A percentile compares a stretch with the other conserved stretches of the same genome.
Conservation (phyloP, 305 asterid genomes). For the Rubia tinctorum region DNA sequence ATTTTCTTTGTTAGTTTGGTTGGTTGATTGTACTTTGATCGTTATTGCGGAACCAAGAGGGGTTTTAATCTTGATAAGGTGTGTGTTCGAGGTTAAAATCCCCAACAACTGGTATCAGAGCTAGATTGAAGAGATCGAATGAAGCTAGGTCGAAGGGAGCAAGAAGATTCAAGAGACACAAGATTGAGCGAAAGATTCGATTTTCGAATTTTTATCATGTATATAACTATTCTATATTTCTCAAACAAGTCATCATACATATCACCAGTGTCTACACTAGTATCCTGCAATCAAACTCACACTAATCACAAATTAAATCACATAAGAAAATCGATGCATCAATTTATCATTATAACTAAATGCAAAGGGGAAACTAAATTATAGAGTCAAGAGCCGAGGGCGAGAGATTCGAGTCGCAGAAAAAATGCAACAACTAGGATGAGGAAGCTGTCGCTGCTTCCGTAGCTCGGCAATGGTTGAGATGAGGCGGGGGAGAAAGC, state of each 20-base stretch:
- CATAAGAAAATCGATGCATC: background rate
- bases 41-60: too few relatives aligned
- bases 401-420: slow-evolving; percentile 13
- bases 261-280: slow-evolving; percentile 77
- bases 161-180: too few relatives aligned
- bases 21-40: too few relatives aligned
- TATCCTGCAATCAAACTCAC: slow-evolving; percentile 45
- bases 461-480: background rate
- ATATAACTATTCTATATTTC: slow-evolving; percentile 80
- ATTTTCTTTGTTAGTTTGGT: too few relatives aligned
- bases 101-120: too few relatives aligned
- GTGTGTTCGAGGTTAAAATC: too few relatives aligned
- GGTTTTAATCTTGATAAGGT: too few relatives aligned
- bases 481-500: slow-evolving; percentile 27
- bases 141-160: too few relatives aligned
- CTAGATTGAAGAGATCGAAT: too few relatives aligned
- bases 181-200: too few relatives aligned
- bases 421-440: slow-evolving; percentile 8
- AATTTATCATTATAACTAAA: background rate
- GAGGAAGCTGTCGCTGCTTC: background rate
- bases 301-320: slow-evolving; percentile 16
- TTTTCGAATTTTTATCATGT: slow-evolving; percentile 58
- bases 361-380: slow-evolving; percentile 1
- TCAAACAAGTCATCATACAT: slow-evolving; percentile 79
- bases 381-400: slow-evolving; percentile 60